A percentile compares a stretch with the other conserved stretches of the same genome.
Evolutionary conservation across 176 grass and related monocot species (phyloP).

Genomic region (Paspalum notatum): DNA sequence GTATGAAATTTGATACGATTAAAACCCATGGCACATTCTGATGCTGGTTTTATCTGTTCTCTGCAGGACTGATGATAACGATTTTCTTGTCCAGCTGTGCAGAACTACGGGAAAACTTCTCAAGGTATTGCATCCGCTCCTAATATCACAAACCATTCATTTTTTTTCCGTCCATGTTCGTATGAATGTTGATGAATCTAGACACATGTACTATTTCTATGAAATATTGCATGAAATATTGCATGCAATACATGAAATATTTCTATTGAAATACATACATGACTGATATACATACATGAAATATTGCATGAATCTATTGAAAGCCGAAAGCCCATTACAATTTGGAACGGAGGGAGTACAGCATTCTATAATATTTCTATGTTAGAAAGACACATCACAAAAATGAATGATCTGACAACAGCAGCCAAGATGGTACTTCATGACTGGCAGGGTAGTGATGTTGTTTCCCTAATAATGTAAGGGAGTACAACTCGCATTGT

Average conservation of each 20-base stretch:
- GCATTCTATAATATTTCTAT: background rate
- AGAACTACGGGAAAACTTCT: conserved; percentile 84
- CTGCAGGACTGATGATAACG: conserved; percentile 80
- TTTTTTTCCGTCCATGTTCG: no score
- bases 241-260: no score
- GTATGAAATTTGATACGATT: conserved; percentile 15
- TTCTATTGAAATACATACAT: no score
- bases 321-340: no score
- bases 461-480: no score
- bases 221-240: no score
- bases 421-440: conserved; percentile 95
- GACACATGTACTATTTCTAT: no score
- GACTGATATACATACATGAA: no score
- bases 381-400: background rate
- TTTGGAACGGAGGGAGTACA: no score
- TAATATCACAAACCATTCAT: background rate
- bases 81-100: conserved; percentile 87
- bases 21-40: background rate
- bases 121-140: conserved; percentile 57
- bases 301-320: no score
- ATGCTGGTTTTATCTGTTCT: conserved; percentile 34
- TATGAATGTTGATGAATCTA: no score
- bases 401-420: conserved; percentile 62
- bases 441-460: conserved; percentile 99
- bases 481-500: no score